Percentiles rank a stretch among this genome's conserved stretches.
These are phyloP conservation scores for Mycosphaerella sp. DNA, from an alignment of 2,329 filamentous ascomycete species.

Conservation along the genomic window DNA sequence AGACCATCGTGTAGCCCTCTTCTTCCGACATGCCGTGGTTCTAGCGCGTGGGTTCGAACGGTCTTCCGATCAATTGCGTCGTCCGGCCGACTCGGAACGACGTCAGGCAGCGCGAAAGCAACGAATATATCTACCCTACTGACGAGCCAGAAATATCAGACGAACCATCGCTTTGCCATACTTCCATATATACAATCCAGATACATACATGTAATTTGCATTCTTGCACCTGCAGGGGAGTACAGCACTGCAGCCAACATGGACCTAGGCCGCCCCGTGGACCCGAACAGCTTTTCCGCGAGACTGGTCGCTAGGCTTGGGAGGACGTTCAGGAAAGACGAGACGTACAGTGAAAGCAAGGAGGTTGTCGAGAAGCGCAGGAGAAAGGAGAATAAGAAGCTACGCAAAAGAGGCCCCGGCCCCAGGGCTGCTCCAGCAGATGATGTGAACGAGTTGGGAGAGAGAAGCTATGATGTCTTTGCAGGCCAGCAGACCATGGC, in stretches of 20 bases:
- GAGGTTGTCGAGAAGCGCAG: constrained; percentile 26
- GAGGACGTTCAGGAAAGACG: constrained; percentile 28
- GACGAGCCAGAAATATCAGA: background rate
- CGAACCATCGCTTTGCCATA: background rate
- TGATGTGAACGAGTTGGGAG: constrained; percentile 32
- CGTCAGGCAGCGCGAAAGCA: background rate
- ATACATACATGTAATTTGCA: background rate
- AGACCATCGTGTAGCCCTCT: no score
- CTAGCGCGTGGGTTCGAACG: background rate
- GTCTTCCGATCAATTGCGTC: background rate
- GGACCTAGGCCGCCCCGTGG: constrained; percentile 26
- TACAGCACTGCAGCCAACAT: constrained; percentile 13
- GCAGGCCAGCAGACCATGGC: constrained; percentile 24
- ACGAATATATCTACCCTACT: background rate
- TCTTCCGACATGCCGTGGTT: background rate
- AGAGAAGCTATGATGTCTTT: constrained; percentile 29
- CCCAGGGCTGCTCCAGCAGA: constrained; percentile 7
- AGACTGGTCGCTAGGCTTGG: constrained; percentile 28
- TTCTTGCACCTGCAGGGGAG: background rate
- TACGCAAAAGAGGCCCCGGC: constrained; percentile 19
- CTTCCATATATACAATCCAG: background rate
- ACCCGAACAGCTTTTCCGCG: constrained; percentile 27
- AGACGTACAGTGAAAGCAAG: constrained; percentile 27
- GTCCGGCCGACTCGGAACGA: background rate
- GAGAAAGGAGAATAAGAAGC: constrained; percentile 22